Percentiles rank a stretch among this genome's conserved stretches.
phyloP scores from a whole-genome alignment of 2,329 filamentous ascomycete genomes.

The Aspergillus quadrilineatus region DNA sequence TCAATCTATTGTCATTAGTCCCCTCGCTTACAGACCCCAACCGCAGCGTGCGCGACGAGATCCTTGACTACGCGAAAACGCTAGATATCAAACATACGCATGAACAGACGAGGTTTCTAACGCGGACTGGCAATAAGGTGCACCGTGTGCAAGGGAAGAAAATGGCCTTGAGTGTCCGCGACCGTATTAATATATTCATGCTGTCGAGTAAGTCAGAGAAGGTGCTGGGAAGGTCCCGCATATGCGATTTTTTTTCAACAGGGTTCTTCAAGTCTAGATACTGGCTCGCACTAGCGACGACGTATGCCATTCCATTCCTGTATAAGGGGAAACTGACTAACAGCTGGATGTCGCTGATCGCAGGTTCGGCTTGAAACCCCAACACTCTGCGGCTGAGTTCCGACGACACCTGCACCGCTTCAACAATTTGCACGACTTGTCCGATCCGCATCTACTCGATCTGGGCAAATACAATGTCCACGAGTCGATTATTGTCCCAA shows the following conservation, averaged over 20 bases:
- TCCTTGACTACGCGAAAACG: conserved; percentile 13
- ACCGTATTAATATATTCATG: conserved; percentile 22
- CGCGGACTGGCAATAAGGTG: conserved; percentile 6
- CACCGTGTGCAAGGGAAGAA: conserved; percentile 10
- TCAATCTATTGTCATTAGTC: conserved; percentile 35
- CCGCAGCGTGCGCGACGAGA: conserved; percentile 21
- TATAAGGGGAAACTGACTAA: background rate
- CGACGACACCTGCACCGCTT: conserved; percentile 25
- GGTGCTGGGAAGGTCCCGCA: conserved; percentile 18
- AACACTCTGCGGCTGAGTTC: conserved; percentile 32
- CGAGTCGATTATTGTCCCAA: conserved; percentile 27
- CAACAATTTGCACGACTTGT: conserved; percentile 23
- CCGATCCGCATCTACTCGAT: conserved; percentile 21
- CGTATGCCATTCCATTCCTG: conserved; percentile 11
- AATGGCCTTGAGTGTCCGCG: conserved; percentile 16
- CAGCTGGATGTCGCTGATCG: too few species aligned
- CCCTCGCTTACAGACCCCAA: conserved; percentile 21
- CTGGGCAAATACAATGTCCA: conserved; percentile 25
- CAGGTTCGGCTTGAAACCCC: conserved; percentile 30
- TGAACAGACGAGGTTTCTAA: conserved; percentile 18
- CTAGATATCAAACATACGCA: background rate
- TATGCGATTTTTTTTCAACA: conserved; percentile 18
- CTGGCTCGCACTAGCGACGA: conserved; percentile 27
- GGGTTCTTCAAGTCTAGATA: conserved; percentile 28
- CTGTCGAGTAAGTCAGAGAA: conserved; percentile 18